phyloP scores from a whole-genome alignment of 441 rosid genomes.

The Francoa sonchifolia region DNA sequence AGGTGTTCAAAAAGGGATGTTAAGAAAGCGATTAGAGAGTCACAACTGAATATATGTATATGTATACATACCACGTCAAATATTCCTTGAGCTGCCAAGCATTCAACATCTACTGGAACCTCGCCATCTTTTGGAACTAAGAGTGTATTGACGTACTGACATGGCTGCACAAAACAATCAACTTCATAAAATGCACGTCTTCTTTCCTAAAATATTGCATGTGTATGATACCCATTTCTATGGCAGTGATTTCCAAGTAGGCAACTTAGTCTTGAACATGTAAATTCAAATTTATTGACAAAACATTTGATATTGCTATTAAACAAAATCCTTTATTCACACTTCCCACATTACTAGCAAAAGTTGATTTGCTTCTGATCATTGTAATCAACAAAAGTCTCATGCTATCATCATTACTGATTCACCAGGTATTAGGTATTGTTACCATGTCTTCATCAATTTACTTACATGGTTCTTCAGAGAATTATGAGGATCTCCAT shows the following conservation, averaged over 20 bases:
- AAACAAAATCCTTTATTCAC: too few species aligned
- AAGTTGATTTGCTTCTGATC: background rate
- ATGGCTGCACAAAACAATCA: slow-evolving; percentile 42
- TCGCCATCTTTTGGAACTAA: slow-evolving; percentile 66
- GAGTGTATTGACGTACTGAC: slow-evolving; percentile 59
- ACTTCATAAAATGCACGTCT: slow-evolving; percentile 10
- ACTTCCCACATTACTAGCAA: too few species aligned
- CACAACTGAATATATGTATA: background rate
- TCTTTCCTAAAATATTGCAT: too few species aligned
- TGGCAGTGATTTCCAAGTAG: too few species aligned
- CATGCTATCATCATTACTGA: too few species aligned
- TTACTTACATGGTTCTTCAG: slow-evolving; percentile 57
- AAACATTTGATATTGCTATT: too few species aligned
- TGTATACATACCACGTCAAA: slow-evolving; percentile 45
- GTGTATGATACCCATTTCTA: too few species aligned
- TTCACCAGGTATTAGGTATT: too few species aligned
- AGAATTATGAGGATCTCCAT: slow-evolving; percentile 57
- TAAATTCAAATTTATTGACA: too few species aligned
- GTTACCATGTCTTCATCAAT: slow-evolving; percentile 5
- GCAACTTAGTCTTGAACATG: too few species aligned
- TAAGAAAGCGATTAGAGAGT: too few species aligned
- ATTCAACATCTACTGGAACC: slow-evolving; percentile 44
- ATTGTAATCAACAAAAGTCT: background rate
- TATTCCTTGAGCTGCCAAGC: slow-evolving; percentile 57
- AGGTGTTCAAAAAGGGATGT: too few species aligned